Conservation (phyloP, 257 asterid genomes). For the Ophiorrhiza pumila region DNA sequence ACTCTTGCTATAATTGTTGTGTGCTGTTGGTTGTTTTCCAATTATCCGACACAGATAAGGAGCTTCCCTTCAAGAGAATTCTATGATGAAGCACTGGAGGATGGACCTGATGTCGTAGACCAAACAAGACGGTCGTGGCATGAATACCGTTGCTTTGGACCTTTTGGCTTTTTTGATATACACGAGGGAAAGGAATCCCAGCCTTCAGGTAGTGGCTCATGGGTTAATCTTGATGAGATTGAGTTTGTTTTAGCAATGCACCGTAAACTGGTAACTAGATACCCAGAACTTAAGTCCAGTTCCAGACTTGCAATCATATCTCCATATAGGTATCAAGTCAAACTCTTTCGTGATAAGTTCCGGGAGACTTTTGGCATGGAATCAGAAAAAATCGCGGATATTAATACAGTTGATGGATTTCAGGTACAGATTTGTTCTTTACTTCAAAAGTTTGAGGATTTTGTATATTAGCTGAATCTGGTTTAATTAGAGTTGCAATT, state of each 20-base stretch:
- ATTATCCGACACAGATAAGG: conserved; percentile 61
- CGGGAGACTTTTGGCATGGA: conserved; percentile 64
- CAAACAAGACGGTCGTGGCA: conserved; percentile 87
- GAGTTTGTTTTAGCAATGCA: conserved; percentile 78
- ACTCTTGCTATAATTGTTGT: neutral
- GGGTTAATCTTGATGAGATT: conserved; percentile 82
- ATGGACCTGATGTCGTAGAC: conserved; percentile 68
- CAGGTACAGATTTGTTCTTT: conserved; percentile 45
- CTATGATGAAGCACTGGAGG: conserved; percentile 71
- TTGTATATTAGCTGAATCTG: conserved; percentile 1
- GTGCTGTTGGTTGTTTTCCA: conserved; percentile 15
- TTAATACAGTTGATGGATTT: conserved; percentile 95
- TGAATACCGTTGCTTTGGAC: conserved; percentile 78
- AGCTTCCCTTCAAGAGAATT: conserved; percentile 95
- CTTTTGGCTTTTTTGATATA: conserved; percentile 89
- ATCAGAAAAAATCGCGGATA: conserved; percentile 74
- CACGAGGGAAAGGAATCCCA: conserved; percentile 78
- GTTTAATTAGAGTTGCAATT: conserved; percentile 6
- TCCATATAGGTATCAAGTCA: conserved; percentile 82
- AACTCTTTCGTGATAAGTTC: conserved; percentile 67
- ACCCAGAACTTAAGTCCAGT: conserved; percentile 87
- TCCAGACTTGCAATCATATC: conserved; percentile 86
- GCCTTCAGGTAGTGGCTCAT: conserved; percentile 77
- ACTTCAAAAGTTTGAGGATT: conserved; percentile 2
- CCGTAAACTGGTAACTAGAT: conserved; percentile 59